Evolutionary conservation across 331 rosid genomes (phyloP).

Genomic region (Quercus phellos): DNA sequence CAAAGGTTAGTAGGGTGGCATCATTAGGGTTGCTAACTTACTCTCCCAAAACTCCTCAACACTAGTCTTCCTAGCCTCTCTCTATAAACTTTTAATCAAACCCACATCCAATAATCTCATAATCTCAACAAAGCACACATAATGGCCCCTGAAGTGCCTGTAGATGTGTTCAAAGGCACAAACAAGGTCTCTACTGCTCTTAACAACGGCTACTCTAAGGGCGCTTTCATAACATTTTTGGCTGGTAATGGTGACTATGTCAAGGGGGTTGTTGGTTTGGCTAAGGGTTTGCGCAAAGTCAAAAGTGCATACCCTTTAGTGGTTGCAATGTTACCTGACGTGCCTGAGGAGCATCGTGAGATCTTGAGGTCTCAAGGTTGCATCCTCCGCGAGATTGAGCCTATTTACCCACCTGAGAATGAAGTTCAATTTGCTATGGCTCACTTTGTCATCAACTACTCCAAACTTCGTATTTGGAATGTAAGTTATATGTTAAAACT

Average conservation of each 20-base stretch:
- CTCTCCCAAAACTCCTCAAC: slow-evolving; percentile 24
- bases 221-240: slow-evolving; percentile 55
- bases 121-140: background rate
- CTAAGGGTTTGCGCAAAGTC: slow-evolving; percentile 51
- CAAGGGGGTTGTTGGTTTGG: slow-evolving; percentile 61
- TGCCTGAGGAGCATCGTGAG: slow-evolving; percentile 55
- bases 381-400: slow-evolving; percentile 47
- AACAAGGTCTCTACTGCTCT: slow-evolving; percentile 13
- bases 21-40: slow-evolving; percentile 18
- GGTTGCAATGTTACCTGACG: slow-evolving; percentile 63
- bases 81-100: background rate
- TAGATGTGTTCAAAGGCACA: slow-evolving; percentile 11
- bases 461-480: slow-evolving; percentile 71
- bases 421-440: slow-evolving; percentile 62
- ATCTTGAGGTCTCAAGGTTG: slow-evolving; percentile 49
- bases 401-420: slow-evolving; percentile 50
- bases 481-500: slow-evolving; percentile 23
- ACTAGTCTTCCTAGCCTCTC: background rate
- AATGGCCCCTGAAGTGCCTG: slow-evolving; percentile 32
- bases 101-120: background rate
- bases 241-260: slow-evolving; percentile 59
- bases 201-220: slow-evolving; percentile 15
- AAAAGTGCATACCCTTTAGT: slow-evolving; percentile 50
- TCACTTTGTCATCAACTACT: slow-evolving; percentile 65
- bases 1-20: slow-evolving; percentile 26